Conservation (phyloP, 257 asterid genomes). For the Misopates orontium region DNA sequence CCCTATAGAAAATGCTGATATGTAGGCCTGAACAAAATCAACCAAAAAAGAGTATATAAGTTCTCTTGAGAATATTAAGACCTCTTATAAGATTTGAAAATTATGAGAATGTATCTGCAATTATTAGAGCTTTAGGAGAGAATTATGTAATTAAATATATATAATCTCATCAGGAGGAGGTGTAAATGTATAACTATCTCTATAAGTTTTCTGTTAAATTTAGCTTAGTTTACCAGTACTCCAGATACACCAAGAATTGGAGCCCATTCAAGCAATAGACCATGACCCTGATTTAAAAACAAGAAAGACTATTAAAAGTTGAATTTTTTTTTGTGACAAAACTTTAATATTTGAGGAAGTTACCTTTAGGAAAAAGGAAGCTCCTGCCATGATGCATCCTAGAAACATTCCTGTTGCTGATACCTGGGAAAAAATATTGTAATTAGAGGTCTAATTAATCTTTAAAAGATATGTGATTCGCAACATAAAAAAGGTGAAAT, state of each 20-base stretch:
- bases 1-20: slow-evolving; percentile 68
- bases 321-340: background rate
- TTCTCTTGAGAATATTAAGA: too few relatives aligned
- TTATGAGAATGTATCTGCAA: too few relatives aligned
- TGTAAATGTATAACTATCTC: background rate
- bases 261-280: slow-evolving; percentile 42
- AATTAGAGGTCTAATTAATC: background rate
- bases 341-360: background rate
- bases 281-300: slow-evolving; percentile 51
- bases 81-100: too few relatives aligned
- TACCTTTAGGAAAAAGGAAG: slow-evolving; percentile 78
- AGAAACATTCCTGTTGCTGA: slow-evolving; percentile 75
- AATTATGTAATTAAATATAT: too few relatives aligned
- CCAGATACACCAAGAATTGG: slow-evolving; percentile 72
- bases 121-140: too few relatives aligned
- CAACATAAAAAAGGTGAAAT: background rate
- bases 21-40: slow-evolving; percentile 52
- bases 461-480: background rate
- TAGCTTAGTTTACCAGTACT: slow-evolving; percentile 27
- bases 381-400: slow-evolving; percentile 67
- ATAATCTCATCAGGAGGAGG: too few relatives aligned
- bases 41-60: slow-evolving; percentile 11
- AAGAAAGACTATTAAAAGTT: background rate
- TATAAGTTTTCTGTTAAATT: background rate
- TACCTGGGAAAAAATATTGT: slow-evolving; percentile 44